Base-by-base conservation (phyloP, 495 filamentous ascomycete genomes). In the Pyronema omphalodes region DNA sequence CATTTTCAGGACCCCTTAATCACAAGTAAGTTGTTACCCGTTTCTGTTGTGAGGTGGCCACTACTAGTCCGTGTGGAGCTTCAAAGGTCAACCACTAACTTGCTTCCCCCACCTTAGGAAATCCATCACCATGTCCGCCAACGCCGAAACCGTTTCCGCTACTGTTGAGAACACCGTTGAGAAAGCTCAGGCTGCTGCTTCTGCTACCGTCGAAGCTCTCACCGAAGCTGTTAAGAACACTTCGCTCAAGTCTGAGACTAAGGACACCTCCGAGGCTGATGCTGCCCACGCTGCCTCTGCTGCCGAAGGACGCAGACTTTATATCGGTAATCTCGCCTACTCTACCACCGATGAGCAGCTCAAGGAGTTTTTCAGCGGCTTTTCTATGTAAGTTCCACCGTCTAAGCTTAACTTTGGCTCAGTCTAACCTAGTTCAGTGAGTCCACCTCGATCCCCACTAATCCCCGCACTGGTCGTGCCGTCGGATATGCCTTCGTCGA, bases 271-370 rank as follows among this genome's bases (percentile, higher is more conserved):
- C 61, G 72, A 74, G 48, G 74, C 81, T 74, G 80, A 86, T 63
- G 87, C 91, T 68, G 88, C 89, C 67, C 88, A 89, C 59, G 80
- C 88, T 66, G 87, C 88, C 72, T 94, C 86, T 73, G 91, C 91
- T 67, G 88, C 91, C 69, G 91, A 98, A 74, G 93, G 91, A 68
- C 86, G 91, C 76, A 86, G 91, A 73, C 79, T 98, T 59, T 98
- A 98, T 74, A 96, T 96, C 75, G 91, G 91, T 71, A 98, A 98
- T 75, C 86, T 98, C 78, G 91, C 91, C 54, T 96, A 98, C 70
- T 88, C 91, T 79, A 96, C 91, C 76, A 93, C 88, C 67, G 91
- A 96, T 84, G 91, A 85, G 79, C 86, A 94, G 78, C 84, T 99
- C 76, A 94, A 88, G 74, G 86, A 88, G 54, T 99, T 99, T 78